phyloP scores from a whole-genome alignment of 78 protist species.

The Dictyostelium purpureum region DNA sequence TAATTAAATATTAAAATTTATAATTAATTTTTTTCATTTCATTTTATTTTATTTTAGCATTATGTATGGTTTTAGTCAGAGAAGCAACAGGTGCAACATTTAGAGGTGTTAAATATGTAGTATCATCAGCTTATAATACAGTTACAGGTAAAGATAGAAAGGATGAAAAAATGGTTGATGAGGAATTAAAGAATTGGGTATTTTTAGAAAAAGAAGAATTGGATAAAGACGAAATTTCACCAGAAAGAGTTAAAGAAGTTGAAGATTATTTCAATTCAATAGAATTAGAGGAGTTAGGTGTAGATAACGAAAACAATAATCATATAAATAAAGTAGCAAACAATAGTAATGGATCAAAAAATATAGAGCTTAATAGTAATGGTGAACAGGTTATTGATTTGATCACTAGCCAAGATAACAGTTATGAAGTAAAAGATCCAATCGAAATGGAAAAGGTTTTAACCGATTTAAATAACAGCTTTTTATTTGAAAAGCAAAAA shows the following conservation, averaged over 20 bases:
- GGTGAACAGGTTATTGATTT: neutral
- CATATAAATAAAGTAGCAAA: neutral
- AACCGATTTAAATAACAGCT: neutral
- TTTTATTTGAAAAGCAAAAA: no score
- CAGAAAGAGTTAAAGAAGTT: constrained; percentile 6
- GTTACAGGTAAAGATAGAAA: constrained; percentile 36
- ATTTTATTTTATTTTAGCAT: no score
- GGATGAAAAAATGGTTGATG: neutral
- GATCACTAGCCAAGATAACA: neutral
- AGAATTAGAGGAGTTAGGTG: neutral
- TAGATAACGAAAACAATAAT: neutral
- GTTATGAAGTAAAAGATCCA: neutral
- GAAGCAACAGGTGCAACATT: constrained; percentile 42
- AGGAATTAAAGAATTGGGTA: constrained; percentile 34
- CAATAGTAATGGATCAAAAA: neutral
- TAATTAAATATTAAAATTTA: neutral
- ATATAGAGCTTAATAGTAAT: neutral
- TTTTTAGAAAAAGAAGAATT: constrained; percentile 33
- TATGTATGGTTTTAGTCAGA: constrained; percentile 73
- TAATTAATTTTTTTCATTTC: neutral
- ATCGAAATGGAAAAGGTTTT: neutral
- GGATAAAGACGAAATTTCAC: neutral
- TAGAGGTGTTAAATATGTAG: constrained; percentile 53
- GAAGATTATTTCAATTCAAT: constrained; percentile 6
- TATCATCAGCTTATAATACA: constrained; percentile 1